Conservation (phyloP, 768 basidiomycete genomes). For the Gelatoporia subvermispora region DNA sequence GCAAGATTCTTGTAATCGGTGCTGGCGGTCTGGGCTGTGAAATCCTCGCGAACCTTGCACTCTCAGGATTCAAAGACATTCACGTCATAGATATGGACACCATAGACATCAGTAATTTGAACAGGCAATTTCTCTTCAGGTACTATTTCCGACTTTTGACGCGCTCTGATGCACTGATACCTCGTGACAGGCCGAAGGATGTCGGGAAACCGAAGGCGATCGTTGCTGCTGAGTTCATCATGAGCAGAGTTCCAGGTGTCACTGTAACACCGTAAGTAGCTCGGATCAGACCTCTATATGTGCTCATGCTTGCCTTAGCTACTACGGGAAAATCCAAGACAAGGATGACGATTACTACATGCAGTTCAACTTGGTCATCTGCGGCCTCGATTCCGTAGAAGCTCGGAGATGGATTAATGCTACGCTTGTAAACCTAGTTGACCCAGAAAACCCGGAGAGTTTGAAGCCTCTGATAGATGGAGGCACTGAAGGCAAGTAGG, state of each 20-base stretch:
- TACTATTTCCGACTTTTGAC: constrained; percentile 21
- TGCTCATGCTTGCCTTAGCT: constrained; percentile 42
- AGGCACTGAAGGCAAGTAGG: constrained; percentile 83
- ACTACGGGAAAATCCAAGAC: constrained; percentile 97
- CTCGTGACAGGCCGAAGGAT: constrained; percentile 63
- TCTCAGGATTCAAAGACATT: constrained; percentile 96
- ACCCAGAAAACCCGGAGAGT: constrained; percentile 88
- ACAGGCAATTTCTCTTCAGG: constrained; percentile 98
- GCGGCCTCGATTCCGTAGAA: constrained; percentile 95
- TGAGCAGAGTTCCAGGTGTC: constrained; percentile 94
- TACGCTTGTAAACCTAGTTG: constrained; percentile 91
- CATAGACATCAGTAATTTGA: constrained; percentile 98
- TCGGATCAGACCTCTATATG: background rate
- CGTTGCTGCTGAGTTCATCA: constrained; percentile 93
- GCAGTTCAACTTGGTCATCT: constrained; percentile 96
- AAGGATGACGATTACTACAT: constrained; percentile 92
- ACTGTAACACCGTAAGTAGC: constrained; percentile 86
- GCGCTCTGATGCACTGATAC: background rate
- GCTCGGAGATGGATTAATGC: constrained; percentile 99
- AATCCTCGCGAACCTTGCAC: constrained; percentile 92
- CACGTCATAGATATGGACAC: constrained; percentile 99
- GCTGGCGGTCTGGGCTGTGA: constrained; percentile 97
- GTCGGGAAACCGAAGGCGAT: constrained; percentile 93
- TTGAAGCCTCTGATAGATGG: constrained; percentile 97
- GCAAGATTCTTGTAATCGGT: constrained; percentile 96